Base-by-base conservation (phyloP, 1,139 yeast genomes). In the Geotrichum europaeum region DNA sequence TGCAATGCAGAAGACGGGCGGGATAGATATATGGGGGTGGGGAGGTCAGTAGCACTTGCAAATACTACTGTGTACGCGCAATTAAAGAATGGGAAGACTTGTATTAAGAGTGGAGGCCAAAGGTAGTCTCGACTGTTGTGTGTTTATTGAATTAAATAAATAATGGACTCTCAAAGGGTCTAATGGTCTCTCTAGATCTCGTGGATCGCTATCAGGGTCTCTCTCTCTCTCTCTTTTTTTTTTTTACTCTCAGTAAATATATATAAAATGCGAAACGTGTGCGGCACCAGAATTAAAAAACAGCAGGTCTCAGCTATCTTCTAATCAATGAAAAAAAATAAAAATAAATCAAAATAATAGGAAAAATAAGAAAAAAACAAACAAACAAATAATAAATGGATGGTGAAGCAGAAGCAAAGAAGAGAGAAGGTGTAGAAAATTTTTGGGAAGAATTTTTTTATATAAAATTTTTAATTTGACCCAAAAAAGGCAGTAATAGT, bases 21-120 rank as follows among this genome's bases (percentile, higher is more conserved):
- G 30, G 45, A 40, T 51, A 51, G 53, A 32, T 53, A 7, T n/a
- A n/a, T n/a, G n/a, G n/a, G 15, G 22, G 13, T 49, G 34, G 54
- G 30, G 40, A 24, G 30, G n/a, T 18, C 34, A 50, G 61, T 55
- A 55, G 61, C 49, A 52, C 61, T 59, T 59, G 61, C 61, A 59
- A 59, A 24, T 36, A 55, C 61, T 49, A 59, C 61, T 55, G 45
- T 55, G 51, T 54, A 59, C 55, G 57, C 57, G 49, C 57, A 54
- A 51, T 45, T 53, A 34, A 40, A n/a, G 22, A 40, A n/a, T 18
- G 47, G 47, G 47, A 40, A n/a, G 47, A n/a, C 47, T 40, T 40
- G 47, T 40, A 40, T 40, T 40, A 40, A 40, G 22, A 40, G 22
- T 5, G 13, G 10, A n/a, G 18, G 18, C n/a, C 9, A 15, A 40